Evolutionary conservation across 179 eudicot species (phyloP), one percentile per base, ranked within the genome.

Genomic region (Silene vulgaris): DNA sequence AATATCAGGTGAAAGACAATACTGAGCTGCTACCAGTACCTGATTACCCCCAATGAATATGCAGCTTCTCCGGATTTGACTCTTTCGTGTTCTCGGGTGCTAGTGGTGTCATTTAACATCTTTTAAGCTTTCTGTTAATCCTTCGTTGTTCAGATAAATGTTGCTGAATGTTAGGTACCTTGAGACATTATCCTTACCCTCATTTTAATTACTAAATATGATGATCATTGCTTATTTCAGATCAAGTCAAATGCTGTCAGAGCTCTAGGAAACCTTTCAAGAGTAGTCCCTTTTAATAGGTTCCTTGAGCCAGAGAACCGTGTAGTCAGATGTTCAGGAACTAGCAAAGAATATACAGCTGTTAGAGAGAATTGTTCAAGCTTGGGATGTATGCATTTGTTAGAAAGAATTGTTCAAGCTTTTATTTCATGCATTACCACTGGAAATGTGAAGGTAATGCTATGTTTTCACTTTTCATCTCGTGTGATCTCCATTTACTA

Each of bases 191-290:
- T 65, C 2, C 43, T 71, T 74, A 45, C 17, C 61, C 74, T 54
- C 65, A 62, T 61, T 35, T 30, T 52, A 14, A n/a, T 20, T 37
- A 37, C 78, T 60, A 57, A 61, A 12, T 11, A 28, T 66, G 64
- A 26, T 57, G 68, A 65, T 72, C 2, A 28, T 43, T 74, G 67
- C 19, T 65, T 68, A 4, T 69, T 65, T 37, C 84, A 93, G 97
- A 83, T 95, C 23, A 95, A 92, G 82, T 93, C 99, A 76, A 95
- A 95, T 85, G 97, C 96, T 76, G 99, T 95, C 76, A 89, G 99
- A 78, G 99, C 94, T 74, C 87, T 95, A 5, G 99, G 99, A 56
- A 89, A 90, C 79, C 90, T 95, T 77, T 86, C 95, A 29, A 88
- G 97, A 81, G 85, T 82, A 74, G 83, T 89, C 64, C 89, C 75